Evolutionary conservation across 495 filamentous ascomycete genomes (phyloP).

Genomic region (Xylaria scruposa): DNA sequence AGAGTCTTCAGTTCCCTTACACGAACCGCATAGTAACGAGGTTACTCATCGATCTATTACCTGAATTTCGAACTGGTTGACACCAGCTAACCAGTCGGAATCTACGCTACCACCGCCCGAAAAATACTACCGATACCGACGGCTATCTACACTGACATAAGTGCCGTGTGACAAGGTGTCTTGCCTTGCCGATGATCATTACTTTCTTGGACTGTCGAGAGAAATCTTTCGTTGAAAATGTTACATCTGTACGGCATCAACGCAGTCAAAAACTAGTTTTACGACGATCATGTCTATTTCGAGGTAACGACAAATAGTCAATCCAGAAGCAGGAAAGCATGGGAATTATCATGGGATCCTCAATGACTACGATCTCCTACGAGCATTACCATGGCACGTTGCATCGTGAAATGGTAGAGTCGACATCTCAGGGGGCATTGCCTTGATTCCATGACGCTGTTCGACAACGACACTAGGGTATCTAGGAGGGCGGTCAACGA

Average conservation of each 20-base stretch:
- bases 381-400: conserved; percentile 6
- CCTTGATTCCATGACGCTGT: conserved; percentile 10
- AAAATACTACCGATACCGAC: not conserved
- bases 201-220: not conserved
- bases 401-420: conserved; percentile 11
- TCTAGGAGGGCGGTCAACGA: not conserved
- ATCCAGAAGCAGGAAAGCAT: not conserved
- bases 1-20: conserved; percentile 5
- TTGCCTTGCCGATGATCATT: conserved; percentile 21
- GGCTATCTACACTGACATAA: not conserved
- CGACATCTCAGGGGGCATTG: conserved; percentile 8
- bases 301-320: not conserved
- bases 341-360: not conserved
- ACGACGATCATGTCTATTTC: conserved; percentile 16
- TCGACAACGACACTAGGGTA: not conserved
- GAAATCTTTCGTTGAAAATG: not conserved
- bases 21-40: conserved; percentile 3
- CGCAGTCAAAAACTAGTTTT: not conserved
- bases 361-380: not conserved
- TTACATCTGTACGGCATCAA: conserved; percentile 11
- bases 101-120: not conserved
- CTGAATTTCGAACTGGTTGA: not conserved
- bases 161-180: conserved; percentile 14
- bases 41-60: not conserved
- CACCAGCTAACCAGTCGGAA: not conserved